Conservation (phyloP, 139 green algal genomes). For the Volvox reticuliferus region DNA sequence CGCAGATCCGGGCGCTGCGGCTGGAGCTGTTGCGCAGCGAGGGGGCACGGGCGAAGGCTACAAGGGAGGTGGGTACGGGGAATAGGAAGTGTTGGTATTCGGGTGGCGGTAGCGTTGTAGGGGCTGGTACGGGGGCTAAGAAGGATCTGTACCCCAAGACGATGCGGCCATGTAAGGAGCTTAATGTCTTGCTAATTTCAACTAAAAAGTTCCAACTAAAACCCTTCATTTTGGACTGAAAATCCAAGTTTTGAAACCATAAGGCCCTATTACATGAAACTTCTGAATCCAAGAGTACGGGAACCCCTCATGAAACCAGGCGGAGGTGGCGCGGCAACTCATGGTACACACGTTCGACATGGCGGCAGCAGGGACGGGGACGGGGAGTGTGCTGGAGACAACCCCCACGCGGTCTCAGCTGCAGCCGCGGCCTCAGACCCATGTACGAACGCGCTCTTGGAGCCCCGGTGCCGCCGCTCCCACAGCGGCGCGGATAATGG, state of each 20-base stretch:
- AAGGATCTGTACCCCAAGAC: neutral
- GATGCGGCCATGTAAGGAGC: too few relatives aligned
- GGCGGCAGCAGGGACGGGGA: neutral
- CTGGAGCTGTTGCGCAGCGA: slow-evolving; percentile 2
- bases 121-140: neutral
- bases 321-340: slow-evolving; percentile 70
- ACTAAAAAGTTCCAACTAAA: too few relatives aligned
- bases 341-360: slow-evolving; percentile 56
- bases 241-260: too few relatives aligned
- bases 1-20: slow-evolving; percentile 2
- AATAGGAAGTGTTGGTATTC: neutral
- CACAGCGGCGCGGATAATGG: neutral
- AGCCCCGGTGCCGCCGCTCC: neutral
- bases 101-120: neutral
- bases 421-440: neutral
- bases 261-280: too few relatives aligned
- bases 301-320: slow-evolving; percentile 22
- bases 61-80: neutral
- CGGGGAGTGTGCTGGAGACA: neutral
- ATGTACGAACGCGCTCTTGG: neutral
- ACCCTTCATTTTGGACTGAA: too few relatives aligned
- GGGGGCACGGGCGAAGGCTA: neutral
- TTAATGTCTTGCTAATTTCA: too few relatives aligned
- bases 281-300: too few relatives aligned
- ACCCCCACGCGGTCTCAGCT: neutral